Base-by-base conservation (phyloP, 441 rosid genomes). In the Erodium texanum region DNA sequence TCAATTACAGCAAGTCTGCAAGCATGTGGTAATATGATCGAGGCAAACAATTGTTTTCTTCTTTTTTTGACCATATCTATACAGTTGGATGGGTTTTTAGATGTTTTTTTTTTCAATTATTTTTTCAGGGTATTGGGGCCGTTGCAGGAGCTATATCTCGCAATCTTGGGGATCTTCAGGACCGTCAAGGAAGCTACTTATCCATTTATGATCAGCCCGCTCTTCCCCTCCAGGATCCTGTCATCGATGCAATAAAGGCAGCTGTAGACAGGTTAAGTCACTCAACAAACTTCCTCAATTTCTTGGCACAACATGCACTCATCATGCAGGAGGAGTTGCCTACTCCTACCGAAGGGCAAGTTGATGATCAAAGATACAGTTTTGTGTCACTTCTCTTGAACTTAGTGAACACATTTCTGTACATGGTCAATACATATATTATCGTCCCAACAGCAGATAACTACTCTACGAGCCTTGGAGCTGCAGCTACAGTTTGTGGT, bases 401-500 rank as follows among this genome's bases (percentile, higher is more conserved):
- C 82, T 75, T 95, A 66, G 88, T 66, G 23, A 95, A 84, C 86
- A 90, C 99, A 7, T 95, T 95, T 72, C 89, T 95, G 71, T 95
- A 95, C 74, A 95, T 95, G 99, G 89, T 92, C 82, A 95, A 95
- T 77, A 95, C 99, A 43, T 95, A 92, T 73, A 90, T 95, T 62
- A 80, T 95, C 20, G 99, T 95, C 64, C 99, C 99, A 50, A 95
- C 99, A 3, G 97, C 98, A 0, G 98, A 95, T 86, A 89, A 89
- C 80, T 95, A 95, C 75, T 87, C 99, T 0, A 74, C 79, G 82
- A 85, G 96, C 75, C 99, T 95, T 72, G 99, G 99, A 67, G 99
- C 99, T 67, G 90, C 99, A 66, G 95, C 99, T 69, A 95, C 99
- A 29, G 98, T 95, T 80, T 95, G 99, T 69, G 99, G 99, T 82